A percentile compares a stretch with the other conserved stretches of the same genome.
phyloP scores from a whole-genome alignment of 371 early-diverging fungal genomes.

The Sporodiniella umbellata region DNA sequence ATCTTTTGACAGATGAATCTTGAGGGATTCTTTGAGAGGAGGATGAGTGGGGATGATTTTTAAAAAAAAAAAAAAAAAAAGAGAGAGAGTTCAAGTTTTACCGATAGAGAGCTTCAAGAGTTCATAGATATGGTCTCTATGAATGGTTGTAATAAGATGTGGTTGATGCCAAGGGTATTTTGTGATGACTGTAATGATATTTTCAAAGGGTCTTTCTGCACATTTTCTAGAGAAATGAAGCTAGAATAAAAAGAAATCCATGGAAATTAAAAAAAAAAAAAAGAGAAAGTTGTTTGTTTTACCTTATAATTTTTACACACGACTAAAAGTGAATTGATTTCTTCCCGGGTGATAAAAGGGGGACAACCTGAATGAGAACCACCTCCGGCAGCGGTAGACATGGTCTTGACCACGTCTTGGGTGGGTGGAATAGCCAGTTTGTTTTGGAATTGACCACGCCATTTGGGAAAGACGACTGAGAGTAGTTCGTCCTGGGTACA shows the following conservation, averaged over 20 bases:
- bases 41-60: background rate
- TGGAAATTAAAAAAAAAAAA: background rate
- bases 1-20: conserved; percentile 57
- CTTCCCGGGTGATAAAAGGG: conserved; percentile 69
- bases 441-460: conserved; percentile 56
- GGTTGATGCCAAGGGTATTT: conserved; percentile 78
- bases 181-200: conserved; percentile 66
- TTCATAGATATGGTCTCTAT: conserved; percentile 78
- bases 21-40: conserved; percentile 48
- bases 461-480: conserved; percentile 64
- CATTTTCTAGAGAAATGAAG: conserved; percentile 77
- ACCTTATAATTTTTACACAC: conserved; percentile 77
- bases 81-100: conserved; percentile 6
- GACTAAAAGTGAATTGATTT: conserved; percentile 66
- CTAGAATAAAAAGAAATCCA: too few relatives aligned
- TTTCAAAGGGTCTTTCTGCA: conserved; percentile 78
- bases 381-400: conserved; percentile 45
- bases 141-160: conserved; percentile 58
- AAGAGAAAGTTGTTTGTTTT: conserved; percentile 1
- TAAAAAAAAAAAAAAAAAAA: background rate
- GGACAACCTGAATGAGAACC: conserved; percentile 34
- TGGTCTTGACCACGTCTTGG: conserved; percentile 30
- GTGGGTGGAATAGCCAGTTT: conserved; percentile 41
- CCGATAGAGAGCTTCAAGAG: conserved; percentile 59
- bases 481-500: conserved; percentile 68